These are phyloP conservation scores for Ambrosia trifida DNA, from an alignment of 129 eudicot genomes.

Conservation along the genomic window DNA sequence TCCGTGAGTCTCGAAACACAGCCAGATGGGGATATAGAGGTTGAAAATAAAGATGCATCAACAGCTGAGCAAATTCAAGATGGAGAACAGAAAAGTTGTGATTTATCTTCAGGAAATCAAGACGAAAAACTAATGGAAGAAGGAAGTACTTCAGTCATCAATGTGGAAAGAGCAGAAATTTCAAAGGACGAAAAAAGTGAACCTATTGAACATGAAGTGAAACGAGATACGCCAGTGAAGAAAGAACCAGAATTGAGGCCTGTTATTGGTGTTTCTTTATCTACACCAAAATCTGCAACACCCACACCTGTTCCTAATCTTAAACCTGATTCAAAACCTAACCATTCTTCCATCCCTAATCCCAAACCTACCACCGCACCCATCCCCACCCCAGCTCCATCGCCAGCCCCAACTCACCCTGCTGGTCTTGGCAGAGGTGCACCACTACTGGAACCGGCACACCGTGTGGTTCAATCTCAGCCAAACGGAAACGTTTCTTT, in stretches of 20 bases:
- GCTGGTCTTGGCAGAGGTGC: slow-evolving; percentile 94
- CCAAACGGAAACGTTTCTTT: slow-evolving; percentile 53
- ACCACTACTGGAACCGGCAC: slow-evolving; percentile 77
- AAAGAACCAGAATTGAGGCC: slow-evolving; percentile 37
- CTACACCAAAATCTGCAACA: slow-evolving; percentile 31
- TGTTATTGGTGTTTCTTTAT: slow-evolving; percentile 31
- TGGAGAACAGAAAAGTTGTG: slow-evolving; percentile 16
- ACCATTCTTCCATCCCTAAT: background rate
- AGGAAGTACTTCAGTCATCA: slow-evolving; percentile 19
- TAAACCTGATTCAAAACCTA: slow-evolving; percentile 36
- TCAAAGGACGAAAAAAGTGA: slow-evolving; percentile 27
- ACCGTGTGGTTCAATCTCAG: slow-evolving; percentile 65
- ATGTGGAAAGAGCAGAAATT: slow-evolving; percentile 23
- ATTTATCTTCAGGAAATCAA: slow-evolving; percentile 9
- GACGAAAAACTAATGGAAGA: slow-evolving; percentile 16
- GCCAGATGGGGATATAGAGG: slow-evolving; percentile 25
- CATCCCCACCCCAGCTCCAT: slow-evolving; percentile 29
- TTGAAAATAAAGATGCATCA: slow-evolving; percentile 20
- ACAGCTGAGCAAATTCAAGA: slow-evolving; percentile 20
- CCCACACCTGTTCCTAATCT: slow-evolving; percentile 24
- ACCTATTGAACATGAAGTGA: slow-evolving; percentile 27
- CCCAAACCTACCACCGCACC: slow-evolving; percentile 23
- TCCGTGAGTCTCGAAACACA: slow-evolving; percentile 27
- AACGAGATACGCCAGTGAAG: slow-evolving; percentile 31
- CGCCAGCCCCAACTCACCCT: slow-evolving; percentile 52